Base-by-base conservation (phyloP, 306 rosid species). In the Aeschynomene evenia region DNA sequence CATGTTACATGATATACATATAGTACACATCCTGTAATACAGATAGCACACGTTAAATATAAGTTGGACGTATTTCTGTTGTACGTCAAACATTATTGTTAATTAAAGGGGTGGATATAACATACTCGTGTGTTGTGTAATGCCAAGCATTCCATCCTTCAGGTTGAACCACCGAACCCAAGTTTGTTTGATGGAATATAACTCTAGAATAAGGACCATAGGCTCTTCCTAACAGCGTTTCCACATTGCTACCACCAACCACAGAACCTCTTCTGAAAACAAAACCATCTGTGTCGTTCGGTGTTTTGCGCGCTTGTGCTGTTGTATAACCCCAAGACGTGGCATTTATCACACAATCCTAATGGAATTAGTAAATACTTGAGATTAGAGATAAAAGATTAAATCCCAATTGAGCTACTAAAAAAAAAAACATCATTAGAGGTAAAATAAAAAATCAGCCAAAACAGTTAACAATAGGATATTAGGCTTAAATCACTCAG, bases 191-290 rank as follows among this genome's bases (percentile, higher is more conserved):
- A 10, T 73, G n/a, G 57, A 85, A 82, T 56, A 85, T 62, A 5
- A 85, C 87, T 61, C 80, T 71, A 0, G 90, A 82, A 51, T 63
- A 80, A 9, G 58, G 59, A 6, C 87, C 62, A n/a, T 67, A 85
- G 11, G 81, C 85, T 74, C 87, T 82, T 1, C 85, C 89, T 11
- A 85, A 15, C 9, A 68, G 14, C 0, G 43, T 69, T 67, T 6
- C 3, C 1, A n/a, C 48, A 11, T 1, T 10, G 4, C 74, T 81
- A 0, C 4, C 26, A 11, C 85, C 87, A 2, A 4, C 16, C 5
- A 82, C 53, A 7, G 26, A 24, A 12, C 83, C 84, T 2, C 46
- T 5, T 71, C 13, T 19, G 62, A 85, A 85, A 12, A 85, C 75
- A 71, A 85, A 85, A 13, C 87, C 89, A 60, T 70, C 49, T 0